Evolutionary conservation across 495 filamentous ascomycete genomes (phyloP).

Genomic region (Alectoria sarmentosa): DNA sequence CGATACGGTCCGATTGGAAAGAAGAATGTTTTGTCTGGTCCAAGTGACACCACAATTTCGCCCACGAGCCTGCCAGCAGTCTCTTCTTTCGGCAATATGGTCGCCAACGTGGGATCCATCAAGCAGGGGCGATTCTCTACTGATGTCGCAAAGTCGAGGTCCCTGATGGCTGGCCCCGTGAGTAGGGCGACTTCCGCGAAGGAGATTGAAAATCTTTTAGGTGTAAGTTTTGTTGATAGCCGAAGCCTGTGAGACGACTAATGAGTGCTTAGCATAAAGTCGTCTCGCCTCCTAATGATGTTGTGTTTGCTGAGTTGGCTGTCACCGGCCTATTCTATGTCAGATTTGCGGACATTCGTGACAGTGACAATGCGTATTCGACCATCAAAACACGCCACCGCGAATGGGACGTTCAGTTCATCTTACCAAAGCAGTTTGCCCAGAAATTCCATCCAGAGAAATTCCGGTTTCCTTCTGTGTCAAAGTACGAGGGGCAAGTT

Average conservation of each 20-base stretch:
- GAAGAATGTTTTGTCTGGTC: neutral
- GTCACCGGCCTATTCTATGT: conserved; percentile 44
- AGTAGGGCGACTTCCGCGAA: conserved; percentile 13
- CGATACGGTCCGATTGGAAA: neutral
- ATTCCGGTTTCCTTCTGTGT: conserved; percentile 18
- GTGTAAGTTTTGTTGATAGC: conserved; percentile 20
- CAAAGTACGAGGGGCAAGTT: conserved; percentile 46
- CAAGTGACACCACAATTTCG: neutral
- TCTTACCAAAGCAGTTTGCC: conserved; percentile 40
- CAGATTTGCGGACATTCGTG: conserved; percentile 50
- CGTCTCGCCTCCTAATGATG: conserved; percentile 23
- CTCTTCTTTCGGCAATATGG: neutral
- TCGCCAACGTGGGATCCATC: neutral
- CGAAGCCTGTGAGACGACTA: conserved; percentile 4
- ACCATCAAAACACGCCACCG: conserved; percentile 37
- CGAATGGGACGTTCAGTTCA: conserved; percentile 46
- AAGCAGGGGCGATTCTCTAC: conserved; percentile 23
- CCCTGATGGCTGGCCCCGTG: conserved; percentile 21
- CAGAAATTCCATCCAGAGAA: conserved; percentile 23
- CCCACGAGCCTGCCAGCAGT: neutral
- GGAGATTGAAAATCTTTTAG: conserved; percentile 25
- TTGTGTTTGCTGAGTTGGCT: conserved; percentile 23
- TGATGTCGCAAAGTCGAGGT: conserved; percentile 23
- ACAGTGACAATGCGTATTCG: conserved; percentile 43
- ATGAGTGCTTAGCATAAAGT: conserved; percentile 16